Evolutionary conservation across 164 flowering plant genomes (phyloP), one percentile per base, ranked within the genome.

Genomic region (Paratinospora sagittata): DNA sequence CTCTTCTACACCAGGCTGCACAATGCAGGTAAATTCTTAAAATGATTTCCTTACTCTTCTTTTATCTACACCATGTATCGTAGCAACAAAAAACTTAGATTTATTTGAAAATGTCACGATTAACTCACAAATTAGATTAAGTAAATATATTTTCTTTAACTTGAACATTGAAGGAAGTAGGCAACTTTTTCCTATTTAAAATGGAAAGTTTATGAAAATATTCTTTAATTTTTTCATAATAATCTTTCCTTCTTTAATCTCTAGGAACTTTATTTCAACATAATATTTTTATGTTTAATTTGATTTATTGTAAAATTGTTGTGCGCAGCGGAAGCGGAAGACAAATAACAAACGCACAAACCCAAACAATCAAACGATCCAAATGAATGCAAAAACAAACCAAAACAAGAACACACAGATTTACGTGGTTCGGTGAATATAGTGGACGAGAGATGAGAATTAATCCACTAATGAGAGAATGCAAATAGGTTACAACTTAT

Each of bases 1-100:
- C 66, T 30, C n/a, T 63, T 27, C 66, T 63, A 27, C 66, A 63
- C 17, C 66, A 63, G n/a, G 39, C 66, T 27, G 66, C 66, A 30
- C 66, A 63, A 2, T 26, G 39, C 66, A 63, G 37, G 66, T 63
- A 63, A 27, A 27, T 61, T 21, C 30, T 39, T 62, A 6, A 14
- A 27, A 3, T 39, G 58, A 52, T 52, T 52, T 52, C 58, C n/a
- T 52, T 16, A 52, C 16, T 52, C n/a, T 21, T 52, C 14, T 52
- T 52, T 52, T 19, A 52, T 52, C 58, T 21, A 39, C 10, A 39
- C 43, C 10, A 39, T 39, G 43, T 39, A 39, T 39, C 43, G 8
- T 36, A 39, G 43, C 39, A 39, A 39, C 1, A 39, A 39, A 1
- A 39, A 39, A 39, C 43, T 39, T 39, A 7, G 43, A 39, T 39